Evolutionary conservation across 2,329 filamentous ascomycete genomes (phyloP), one percentile per base, ranked within the genome.

Genomic region (Rachicladosporium sp.): DNA sequence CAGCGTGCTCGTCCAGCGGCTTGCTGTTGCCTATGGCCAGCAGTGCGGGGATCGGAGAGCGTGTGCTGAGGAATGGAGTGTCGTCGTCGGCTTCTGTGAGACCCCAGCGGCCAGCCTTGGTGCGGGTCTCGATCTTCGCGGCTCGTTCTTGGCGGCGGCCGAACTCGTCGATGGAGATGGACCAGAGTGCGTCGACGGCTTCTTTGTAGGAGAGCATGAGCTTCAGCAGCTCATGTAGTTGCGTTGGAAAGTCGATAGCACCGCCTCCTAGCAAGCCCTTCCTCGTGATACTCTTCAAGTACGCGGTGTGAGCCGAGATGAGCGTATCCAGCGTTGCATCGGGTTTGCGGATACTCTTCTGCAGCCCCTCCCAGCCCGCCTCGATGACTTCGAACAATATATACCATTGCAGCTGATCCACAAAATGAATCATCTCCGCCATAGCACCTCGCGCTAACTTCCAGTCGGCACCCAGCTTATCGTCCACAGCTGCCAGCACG

Each of bases 311-410:
- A 1, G 91, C 89, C 49, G 80, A 74, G 57, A 98, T 96, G 40
- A 98, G 72, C 55, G 96, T 91, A 64, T 98, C 93, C 8, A 98
- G 74, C 0, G 91, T 98, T 55, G 82, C 88, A 49, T 84, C 83
- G 10, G 89, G 85, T 35, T 56, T 53, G 10, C 74, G 77, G 45
- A 96, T 80, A 27, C 82, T 81, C 21, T 76, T 74, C 60, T 95
- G 84, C 2, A 98, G 73, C 55, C 89, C 82, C 45, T 84, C 83
- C 93, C 91, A 98, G 36, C 85, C 91, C 29, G 84, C 82, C 61
- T 98, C 91, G 51, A 98, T 96, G 50, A 98, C 91, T 61, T 98
- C 91, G 55, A 96, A 98, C 7, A 98, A 71, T 50, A 98, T 95
- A 60, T 98, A 98, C 66, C 96, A 95, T 61, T 98, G 91, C 10